Evolutionary conservation across 208 protist genomes (phyloP), one percentile per base, ranked within the genome.

Genomic region (Spongospora subterranea): DNA sequence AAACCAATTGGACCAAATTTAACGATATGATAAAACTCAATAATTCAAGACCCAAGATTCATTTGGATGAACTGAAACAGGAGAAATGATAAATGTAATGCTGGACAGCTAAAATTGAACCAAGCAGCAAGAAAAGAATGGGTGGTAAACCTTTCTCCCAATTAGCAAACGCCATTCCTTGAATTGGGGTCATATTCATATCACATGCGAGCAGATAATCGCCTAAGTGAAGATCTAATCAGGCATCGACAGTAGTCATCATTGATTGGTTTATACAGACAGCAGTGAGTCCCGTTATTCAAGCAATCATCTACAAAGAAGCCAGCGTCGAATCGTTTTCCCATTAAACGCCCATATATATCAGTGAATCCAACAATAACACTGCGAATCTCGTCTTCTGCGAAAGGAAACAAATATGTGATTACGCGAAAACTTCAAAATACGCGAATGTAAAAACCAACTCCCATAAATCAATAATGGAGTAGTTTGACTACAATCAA

Each of bases 131-230:
- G 50, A 60, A 24, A 6, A 45, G n/a, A 82, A 39, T 40, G 35
- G 13, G 17, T 82, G 17, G 6, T 6, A 35, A 40, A 82, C 71
- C 71, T 35, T 82, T 60, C 88, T 89, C 54, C 88, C 88, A 89
- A n/a, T 89, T 89, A 71, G 88, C 88, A 71, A 76, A 89, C 39
- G 32, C 6, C 32, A 89, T 64, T 6, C 32, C 88, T 32, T 6
- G 88, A 35, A 76, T 60, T 13, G 88, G 88, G 32, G 6, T 45
- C 88, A 89, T 89, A n/a, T 65, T 71, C 88, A 89, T 89, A 45
- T 89, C 88, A 65, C 88, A 89, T 45, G 88, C 54, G 1, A 89
- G n/a, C 17, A 89, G 45, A 45, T 89, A 89, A 89, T 89, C n/a
- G 88, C 50, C 50, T 60, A 29, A 29, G 50, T n/a, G n/a, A n/a